Base-by-base conservation (phyloP, 2,329 filamentous ascomycete genomes). In the Microcera coccophila region DNA sequence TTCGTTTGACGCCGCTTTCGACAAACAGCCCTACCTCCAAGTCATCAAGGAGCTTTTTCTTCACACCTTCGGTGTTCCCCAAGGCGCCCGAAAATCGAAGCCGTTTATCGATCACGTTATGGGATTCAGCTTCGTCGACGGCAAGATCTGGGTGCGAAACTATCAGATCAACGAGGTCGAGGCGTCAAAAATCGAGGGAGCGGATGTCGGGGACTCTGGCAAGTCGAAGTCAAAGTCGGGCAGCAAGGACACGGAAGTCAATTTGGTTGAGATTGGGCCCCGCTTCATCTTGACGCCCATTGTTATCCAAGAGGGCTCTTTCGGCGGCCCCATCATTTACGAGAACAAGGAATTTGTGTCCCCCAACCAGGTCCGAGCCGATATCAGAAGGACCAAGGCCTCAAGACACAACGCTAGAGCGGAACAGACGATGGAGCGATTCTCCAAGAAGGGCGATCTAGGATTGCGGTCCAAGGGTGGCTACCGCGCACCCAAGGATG, bases 301-400 rank as follows among this genome's bases (percentile, higher is more conserved):
- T 53, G 83, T 97, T 44, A 95, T 97, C 54, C 82, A 95, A 57
- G 93, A 98, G 65, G 90, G 89, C 33, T 90, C 87, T 48, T 97
- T 98, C 57, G 91, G 91, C 41, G 93, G 93, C 0, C 91, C 93
- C 3, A 89, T 97, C 52, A 94, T 98, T 61, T 98, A 95, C 70
- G 89, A 97, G 74, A 97, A 97, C 73, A 93, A 89, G 75, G 85
- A 95, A 65, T 98, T 95, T 59, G 87, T 98, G 41, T 93, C 86
- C 54, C 93, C 93, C 9, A 98, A 98, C 78, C 88, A 96, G 69
- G 81, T 97, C 51, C 78, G 93, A 53, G 76, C 88, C 31, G 93
- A 97, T 51, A 67, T 95, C 55, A 76, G 88, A 55, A 74, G 81
- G 67, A 74, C 78, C 55, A 90, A 88, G 73, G 88, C 90, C 1